Percentiles rank a stretch among this genome's conserved stretches.
These are phyloP conservation scores for Pharus latifolius DNA, from an alignment of 176 grass and related monocot genomes.

Conservation along the genomic window DNA sequence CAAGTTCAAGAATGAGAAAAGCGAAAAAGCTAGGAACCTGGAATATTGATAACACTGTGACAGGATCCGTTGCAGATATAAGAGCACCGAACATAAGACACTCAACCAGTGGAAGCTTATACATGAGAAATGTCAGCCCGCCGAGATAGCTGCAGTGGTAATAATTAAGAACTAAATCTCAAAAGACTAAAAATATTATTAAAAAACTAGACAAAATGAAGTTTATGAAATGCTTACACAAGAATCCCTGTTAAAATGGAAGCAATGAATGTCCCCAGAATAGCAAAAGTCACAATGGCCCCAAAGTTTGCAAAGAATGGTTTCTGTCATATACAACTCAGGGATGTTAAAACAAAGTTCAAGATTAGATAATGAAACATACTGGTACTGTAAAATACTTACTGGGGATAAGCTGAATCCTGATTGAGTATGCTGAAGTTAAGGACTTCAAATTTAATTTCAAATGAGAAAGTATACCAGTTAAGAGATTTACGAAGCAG, in stretches of 20 bases:
- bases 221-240: constrained; percentile 61
- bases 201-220: not conserved
- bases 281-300: constrained; percentile 94
- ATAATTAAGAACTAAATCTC: not conserved
- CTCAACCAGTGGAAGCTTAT: constrained; percentile 82
- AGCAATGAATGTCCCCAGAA: constrained; percentile 93
- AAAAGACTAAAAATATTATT: constrained; percentile 4
- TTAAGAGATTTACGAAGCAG: not conserved
- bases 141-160: constrained; percentile 69
- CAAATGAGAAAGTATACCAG: not conserved
- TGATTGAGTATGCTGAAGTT: constrained; percentile 79
- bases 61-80: constrained; percentile 98
- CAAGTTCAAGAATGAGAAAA: constrained; percentile 3
- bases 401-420: constrained; percentile 98
- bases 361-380: constrained; percentile 8
- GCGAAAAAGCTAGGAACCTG: constrained; percentile 45
- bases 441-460: constrained; percentile 46
- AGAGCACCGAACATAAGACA: constrained; percentile 97
- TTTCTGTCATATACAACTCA: constrained; percentile 49
- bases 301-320: constrained; percentile 99
- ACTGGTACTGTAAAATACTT: constrained; percentile 26
- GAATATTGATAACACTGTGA: constrained; percentile 97
- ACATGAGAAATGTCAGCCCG: constrained; percentile 96
- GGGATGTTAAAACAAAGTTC: constrained; percentile 8
- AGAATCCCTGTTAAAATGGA: constrained; percentile 84